Evolutionary conservation across 1,284 basidiomycete species (phyloP).

Genomic region (Phylloporus sp.): DNA sequence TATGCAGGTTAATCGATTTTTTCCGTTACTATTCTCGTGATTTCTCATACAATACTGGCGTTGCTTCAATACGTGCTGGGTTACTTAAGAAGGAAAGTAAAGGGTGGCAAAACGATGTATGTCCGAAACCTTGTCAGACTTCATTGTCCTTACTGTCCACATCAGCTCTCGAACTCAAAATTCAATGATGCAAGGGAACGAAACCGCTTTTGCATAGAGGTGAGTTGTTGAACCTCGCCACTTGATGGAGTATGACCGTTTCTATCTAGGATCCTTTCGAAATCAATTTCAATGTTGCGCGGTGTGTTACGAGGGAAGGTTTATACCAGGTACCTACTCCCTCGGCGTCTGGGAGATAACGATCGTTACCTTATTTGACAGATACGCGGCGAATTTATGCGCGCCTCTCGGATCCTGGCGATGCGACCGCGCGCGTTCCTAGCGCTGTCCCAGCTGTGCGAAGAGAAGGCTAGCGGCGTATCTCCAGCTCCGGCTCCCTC

Average conservation of each 20-base stretch:
- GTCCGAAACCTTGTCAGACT: constrained; percentile 21
- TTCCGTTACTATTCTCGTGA: constrained; percentile 97
- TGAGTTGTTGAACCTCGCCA: constrained; percentile 37
- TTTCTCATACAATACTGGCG: constrained; percentile 90
- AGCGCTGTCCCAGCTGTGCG: constrained; percentile 83
- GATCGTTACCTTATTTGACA: constrained; percentile 36
- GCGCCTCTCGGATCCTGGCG: constrained; percentile 85
- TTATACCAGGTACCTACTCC: constrained; percentile 81
- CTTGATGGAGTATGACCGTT: constrained; percentile 18
- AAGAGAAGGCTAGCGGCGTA: constrained; percentile 63
- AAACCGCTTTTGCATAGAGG: constrained; percentile 94
- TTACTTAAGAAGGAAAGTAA: constrained; percentile 89
- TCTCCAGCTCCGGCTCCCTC: constrained; percentile 50
- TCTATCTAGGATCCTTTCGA: constrained; percentile 89
- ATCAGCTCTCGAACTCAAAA: constrained; percentile 49
- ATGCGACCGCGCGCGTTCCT: constrained; percentile 79
- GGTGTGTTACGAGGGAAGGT: constrained; percentile 96
- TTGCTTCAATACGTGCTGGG: constrained; percentile 91
- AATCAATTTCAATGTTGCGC: constrained; percentile 91
- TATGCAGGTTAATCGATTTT: constrained; percentile 87
- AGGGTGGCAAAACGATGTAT: constrained; percentile 92
- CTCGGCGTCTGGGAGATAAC: neutral
- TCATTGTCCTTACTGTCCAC: constrained; percentile 7
- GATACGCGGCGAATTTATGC: constrained; percentile 99
- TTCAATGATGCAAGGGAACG: constrained; percentile 83